Base-by-base conservation (phyloP, 768 basidiomycete genomes). In the Agrocybe praecox region DNA sequence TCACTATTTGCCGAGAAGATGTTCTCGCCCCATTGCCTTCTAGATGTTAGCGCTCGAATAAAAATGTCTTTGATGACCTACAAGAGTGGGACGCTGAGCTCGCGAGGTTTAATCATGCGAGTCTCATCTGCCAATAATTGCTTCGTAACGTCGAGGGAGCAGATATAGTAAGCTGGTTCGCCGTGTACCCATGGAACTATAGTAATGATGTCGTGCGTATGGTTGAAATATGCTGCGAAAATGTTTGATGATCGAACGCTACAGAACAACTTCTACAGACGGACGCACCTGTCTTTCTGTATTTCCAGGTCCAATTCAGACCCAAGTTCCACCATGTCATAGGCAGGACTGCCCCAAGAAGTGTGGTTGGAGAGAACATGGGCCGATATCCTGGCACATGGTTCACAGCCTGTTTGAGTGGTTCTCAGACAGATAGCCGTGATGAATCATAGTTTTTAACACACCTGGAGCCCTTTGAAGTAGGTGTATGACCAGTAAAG, bases 81-180 rank as follows among this genome's bases (percentile, higher is more conserved):
- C 56, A 57, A 44, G 23, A 57, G 33, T 7, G 50, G 44, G 6
- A 17, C 40, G 14, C 14, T 40, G 21, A 53, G 50, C 19, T 36
- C 46, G 15, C 33, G 40, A 2, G 64, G 63, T 32, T 63, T 65
- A 10, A 57, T 34, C 2, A 65, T 34, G 43, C 59, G 65, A 9
- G 47, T 42, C 52, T 69, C 66, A 47, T 49, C 58, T 4, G 52
- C 52, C 2, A 69, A 58, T 10, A 69, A 43, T 51, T 69, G 67
- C 46, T 62, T 59, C 24, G 63, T 46, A 34, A 69, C 66, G 46
- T 69, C 64, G 2, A 63, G 46, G 18, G 67, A 69, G 29, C 67
- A 58, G 23, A 61, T 67, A 36, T 56, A 64, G 40, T 61, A 65
- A 22, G 49, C 56, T 12, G 64, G 44, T 21, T 44, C 46, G 2